phyloP scores from a whole-genome alignment of 106 monocot species.

The Dendrobium nobile region DNA sequence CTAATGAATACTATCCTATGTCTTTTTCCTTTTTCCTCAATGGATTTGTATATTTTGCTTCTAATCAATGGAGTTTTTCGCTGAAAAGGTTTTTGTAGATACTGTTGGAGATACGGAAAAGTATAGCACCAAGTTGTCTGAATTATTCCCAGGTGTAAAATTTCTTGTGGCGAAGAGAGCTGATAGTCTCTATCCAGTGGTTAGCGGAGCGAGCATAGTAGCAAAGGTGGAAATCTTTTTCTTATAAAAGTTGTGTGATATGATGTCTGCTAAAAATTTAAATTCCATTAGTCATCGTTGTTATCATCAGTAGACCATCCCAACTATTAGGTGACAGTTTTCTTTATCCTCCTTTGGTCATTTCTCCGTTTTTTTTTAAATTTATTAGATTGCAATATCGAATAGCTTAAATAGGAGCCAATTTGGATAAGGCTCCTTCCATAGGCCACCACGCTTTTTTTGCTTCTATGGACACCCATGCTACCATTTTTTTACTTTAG shows the following conservation, averaged over 20 bases:
- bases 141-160: conserved; percentile 77
- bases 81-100: conserved; percentile 76
- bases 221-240: conserved; percentile 62
- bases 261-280: not conserved
- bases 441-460: too few relatives aligned
- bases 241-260: not conserved
- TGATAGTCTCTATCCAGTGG: conserved; percentile 93
- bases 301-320: not conserved
- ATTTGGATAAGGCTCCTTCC: not conserved
- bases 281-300: not conserved
- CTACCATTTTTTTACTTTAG: too few relatives aligned
- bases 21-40: conserved; percentile 2
- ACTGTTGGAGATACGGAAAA: conserved; percentile 99
- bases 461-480: too few relatives aligned
- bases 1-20: not conserved
- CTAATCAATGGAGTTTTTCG: not conserved
- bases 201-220: conserved; percentile 98
- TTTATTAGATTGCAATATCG: not conserved
- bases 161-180: conserved; percentile 93
- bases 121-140: conserved; percentile 67
- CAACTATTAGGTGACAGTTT: not conserved
- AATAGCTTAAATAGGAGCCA: not conserved
- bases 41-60: not conserved
- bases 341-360: not conserved
- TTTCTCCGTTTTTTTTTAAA: not conserved